Percentiles rank a stretch among this genome's conserved stretches.
Evolutionary conservation across 345 rosid genomes (phyloP).

Genomic region (Microthlaspi erraticum): DNA sequence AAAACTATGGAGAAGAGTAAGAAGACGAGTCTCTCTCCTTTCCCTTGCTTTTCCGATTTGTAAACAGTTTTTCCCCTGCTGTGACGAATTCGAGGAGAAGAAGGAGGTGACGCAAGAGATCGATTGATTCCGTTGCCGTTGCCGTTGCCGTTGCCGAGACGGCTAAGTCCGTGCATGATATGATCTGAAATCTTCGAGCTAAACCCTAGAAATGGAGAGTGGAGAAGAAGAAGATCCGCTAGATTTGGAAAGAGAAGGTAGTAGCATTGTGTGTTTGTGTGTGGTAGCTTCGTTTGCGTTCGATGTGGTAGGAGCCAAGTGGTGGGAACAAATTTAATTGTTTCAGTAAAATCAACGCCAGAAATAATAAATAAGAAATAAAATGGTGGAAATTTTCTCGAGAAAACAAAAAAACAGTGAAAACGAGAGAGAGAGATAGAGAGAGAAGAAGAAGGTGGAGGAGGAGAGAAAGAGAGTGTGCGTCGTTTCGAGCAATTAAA

Average conservation of each 20-base stretch:
- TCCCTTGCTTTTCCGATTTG: slow-evolving; percentile 54
- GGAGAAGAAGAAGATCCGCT: slow-evolving; percentile 5
- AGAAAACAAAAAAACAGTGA: slow-evolving; percentile 12
- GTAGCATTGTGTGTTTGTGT: slow-evolving; percentile 1
- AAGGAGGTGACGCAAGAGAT: slow-evolving; percentile 69
- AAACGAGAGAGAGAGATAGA: neutral
- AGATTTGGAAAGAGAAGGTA: slow-evolving; percentile 3
- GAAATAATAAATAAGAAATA: neutral
- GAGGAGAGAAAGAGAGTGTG: neutral
- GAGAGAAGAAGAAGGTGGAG: neutral
- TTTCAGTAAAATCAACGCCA: neutral
- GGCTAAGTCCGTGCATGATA: slow-evolving; percentile 87
- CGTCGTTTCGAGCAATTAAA: slow-evolving; percentile 4
- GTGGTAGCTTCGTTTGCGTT: neutral
- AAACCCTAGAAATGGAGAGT: slow-evolving; percentile 41
- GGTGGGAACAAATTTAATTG: too few relatives aligned
- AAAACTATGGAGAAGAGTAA: slow-evolving; percentile 67
- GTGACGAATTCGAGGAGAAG: slow-evolving; percentile 83
- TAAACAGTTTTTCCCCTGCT: slow-evolving; percentile 50
- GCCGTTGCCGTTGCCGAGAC: slow-evolving; percentile 58
- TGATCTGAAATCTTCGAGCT: slow-evolving; percentile 14
- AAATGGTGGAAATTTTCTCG: neutral
- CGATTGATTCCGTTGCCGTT: slow-evolving; percentile 63
- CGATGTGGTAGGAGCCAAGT: neutral
- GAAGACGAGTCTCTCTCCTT: slow-evolving; percentile 59